Evolutionary conservation across 768 basidiomycete genomes (phyloP).

Genomic region (Suillus hirtellus): DNA sequence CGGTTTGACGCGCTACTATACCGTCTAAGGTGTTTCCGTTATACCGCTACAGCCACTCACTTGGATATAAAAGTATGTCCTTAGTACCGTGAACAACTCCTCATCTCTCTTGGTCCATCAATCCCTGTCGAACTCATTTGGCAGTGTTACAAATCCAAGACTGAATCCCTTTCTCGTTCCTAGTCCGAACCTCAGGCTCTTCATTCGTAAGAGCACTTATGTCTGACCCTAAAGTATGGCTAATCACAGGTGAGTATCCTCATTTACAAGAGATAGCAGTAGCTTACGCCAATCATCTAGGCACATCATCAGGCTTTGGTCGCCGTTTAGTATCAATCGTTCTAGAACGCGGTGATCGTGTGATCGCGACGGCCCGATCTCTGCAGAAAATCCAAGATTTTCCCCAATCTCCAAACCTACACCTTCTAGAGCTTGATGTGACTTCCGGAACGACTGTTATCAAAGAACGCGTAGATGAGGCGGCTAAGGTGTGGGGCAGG

Average conservation of each 20-base stretch:
- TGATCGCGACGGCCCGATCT: slow-evolving; percentile 58
- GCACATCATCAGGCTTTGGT: slow-evolving; percentile 63
- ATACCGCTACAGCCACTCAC: too few relatives aligned
- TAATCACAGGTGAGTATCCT: slow-evolving; percentile 22
- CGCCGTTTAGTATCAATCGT: slow-evolving; percentile 47
- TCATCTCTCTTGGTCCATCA: too few relatives aligned
- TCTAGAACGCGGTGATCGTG: slow-evolving; percentile 57
- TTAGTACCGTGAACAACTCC: too few relatives aligned
- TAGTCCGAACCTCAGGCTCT: too few relatives aligned
- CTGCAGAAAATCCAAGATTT: slow-evolving; percentile 41
- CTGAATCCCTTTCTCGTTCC: too few relatives aligned
- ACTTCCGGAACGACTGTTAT: slow-evolving; percentile 45
- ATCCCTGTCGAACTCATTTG: too few relatives aligned
- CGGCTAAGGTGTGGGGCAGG: slow-evolving; percentile 48
- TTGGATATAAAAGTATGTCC: too few relatives aligned
- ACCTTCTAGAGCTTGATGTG: slow-evolving; percentile 52
- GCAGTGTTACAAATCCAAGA: too few relatives aligned
- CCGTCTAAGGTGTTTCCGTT: too few relatives aligned
- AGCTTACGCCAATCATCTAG: slow-evolving; percentile 27
- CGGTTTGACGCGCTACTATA: too few relatives aligned
- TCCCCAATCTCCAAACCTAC: slow-evolving; percentile 33
- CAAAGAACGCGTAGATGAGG: slow-evolving; percentile 42
- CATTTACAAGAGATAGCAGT: not conserved
- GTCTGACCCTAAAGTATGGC: slow-evolving; percentile 19
- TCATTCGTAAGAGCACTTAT: not conserved